A percentile compares a stretch with the other conserved stretches of the same genome.
These are phyloP conservation scores for Russula sp. DNA, from an alignment of 768 basidiomycete genomes.

Conservation along the genomic window DNA sequence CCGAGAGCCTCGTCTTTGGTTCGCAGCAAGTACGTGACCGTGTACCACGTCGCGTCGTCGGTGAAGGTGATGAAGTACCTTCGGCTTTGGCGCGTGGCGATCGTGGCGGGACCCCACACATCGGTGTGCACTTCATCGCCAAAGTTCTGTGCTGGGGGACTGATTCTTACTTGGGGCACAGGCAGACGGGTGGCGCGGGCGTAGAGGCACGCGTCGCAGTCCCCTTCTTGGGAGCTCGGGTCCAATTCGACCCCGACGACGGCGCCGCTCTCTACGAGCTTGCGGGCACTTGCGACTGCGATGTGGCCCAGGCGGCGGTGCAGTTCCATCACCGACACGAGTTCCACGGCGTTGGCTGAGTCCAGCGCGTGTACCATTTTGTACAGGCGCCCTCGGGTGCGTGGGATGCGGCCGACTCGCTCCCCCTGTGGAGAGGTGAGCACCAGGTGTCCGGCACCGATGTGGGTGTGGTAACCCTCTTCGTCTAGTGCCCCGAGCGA, in stretches of 20 bases:
- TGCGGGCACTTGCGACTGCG: background rate
- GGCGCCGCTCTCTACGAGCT: background rate
- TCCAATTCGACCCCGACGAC: background rate
- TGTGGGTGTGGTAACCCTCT: background rate
- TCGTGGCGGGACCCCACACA: background rate
- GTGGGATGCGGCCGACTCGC: background rate
- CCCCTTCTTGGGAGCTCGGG: background rate
- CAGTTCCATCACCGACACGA: background rate
- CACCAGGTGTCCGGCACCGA: background rate
- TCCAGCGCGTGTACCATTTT: background rate
- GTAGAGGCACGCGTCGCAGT: background rate
- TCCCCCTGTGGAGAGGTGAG: background rate
- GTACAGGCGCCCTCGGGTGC: background rate
- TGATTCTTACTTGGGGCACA: too few species aligned
- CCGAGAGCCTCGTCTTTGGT: too few species aligned
- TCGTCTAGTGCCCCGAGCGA: background rate
- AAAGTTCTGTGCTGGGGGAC: background rate
- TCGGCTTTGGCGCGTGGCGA: background rate
- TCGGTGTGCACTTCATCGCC: background rate
- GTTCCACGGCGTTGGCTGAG: background rate
- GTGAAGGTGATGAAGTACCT: background rate
- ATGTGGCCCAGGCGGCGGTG: background rate
- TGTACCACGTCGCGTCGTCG: background rate
- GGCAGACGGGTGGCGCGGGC: background rate
- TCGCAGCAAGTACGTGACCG: too few species aligned